These are phyloP conservation scores for Leucaena leucocephala DNA, from an alignment of 306 rosid genomes.

Conservation along the genomic window DNA sequence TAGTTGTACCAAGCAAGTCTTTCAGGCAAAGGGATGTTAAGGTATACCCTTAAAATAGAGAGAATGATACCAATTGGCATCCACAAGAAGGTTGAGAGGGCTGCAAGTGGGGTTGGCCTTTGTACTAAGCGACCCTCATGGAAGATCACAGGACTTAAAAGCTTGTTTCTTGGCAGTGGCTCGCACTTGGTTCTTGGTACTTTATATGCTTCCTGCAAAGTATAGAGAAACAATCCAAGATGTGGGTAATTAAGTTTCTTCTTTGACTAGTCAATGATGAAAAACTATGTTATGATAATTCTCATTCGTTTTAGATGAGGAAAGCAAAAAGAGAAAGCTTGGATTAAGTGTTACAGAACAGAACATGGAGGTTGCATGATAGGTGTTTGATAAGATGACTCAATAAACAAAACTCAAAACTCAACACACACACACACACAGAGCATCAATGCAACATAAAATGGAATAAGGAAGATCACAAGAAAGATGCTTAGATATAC, in stretches of 20 bases:
- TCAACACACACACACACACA: neutral
- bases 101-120: constrained; percentile 78
- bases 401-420: neutral
- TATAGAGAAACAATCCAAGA: too few species aligned
- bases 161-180: constrained; percentile 79
- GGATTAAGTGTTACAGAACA: neutral
- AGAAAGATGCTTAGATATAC: constrained; percentile 19
- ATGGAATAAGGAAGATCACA: constrained; percentile 31
- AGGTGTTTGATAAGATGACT: neutral
- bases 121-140: constrained; percentile 92
- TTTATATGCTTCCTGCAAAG: constrained; percentile 76
- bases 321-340: neutral
- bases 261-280: too few species aligned
- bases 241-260: too few species aligned
- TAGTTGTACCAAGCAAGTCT: constrained; percentile 74
- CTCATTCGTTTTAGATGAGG: constrained; percentile 27
- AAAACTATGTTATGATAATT: neutral
- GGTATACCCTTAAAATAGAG: constrained; percentile 78
- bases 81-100: constrained; percentile 80
- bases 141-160: constrained; percentile 77
- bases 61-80: constrained; percentile 83
- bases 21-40: constrained; percentile 81
- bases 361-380: neutral
- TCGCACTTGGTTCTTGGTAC: constrained; percentile 69
- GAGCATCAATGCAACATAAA: neutral